Evolutionary conservation across 495 filamentous ascomycete species (phyloP).

Genomic region (Daldinia vernicosa): DNA sequence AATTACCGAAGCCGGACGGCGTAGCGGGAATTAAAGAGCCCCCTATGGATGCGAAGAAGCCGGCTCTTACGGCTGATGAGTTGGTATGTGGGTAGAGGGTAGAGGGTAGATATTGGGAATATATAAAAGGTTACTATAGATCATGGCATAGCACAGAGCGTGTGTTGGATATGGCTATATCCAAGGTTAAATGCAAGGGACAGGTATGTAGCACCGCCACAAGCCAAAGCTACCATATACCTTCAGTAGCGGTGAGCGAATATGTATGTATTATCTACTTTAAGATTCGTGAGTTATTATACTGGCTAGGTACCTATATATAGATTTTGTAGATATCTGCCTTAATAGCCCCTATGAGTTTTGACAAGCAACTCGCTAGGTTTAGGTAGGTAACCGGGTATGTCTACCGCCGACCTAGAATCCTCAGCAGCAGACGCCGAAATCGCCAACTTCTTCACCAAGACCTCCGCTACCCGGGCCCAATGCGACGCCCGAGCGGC

Average conservation of each 20-base stretch:
- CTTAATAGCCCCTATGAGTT: too few relatives aligned
- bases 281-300: neutral
- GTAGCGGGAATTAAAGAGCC: slow-evolving; percentile 45
- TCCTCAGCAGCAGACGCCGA: neutral
- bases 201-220: neutral
- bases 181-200: neutral
- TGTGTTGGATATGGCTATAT: neutral
- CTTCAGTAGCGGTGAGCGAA: neutral
- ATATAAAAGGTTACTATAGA: slow-evolving; percentile 14
- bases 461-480: neutral
- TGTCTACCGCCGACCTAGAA: neutral
- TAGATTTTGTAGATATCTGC: too few relatives aligned
- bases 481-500: neutral
- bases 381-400: neutral
- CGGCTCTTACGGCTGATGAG: slow-evolving; percentile 32
- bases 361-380: too few relatives aligned
- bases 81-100: slow-evolving; percentile 43
- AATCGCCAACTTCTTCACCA: neutral
- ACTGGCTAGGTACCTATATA: neutral
- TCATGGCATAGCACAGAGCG: neutral
- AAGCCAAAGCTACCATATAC: neutral
- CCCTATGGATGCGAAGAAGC: slow-evolving; percentile 24
- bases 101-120: neutral
- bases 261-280: too few relatives aligned
- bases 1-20: slow-evolving; percentile 42